Evolutionary conservation across 768 basidiomycete genomes (phyloP).

Genomic region (Rhodotorula kratochvilovae): DNA sequence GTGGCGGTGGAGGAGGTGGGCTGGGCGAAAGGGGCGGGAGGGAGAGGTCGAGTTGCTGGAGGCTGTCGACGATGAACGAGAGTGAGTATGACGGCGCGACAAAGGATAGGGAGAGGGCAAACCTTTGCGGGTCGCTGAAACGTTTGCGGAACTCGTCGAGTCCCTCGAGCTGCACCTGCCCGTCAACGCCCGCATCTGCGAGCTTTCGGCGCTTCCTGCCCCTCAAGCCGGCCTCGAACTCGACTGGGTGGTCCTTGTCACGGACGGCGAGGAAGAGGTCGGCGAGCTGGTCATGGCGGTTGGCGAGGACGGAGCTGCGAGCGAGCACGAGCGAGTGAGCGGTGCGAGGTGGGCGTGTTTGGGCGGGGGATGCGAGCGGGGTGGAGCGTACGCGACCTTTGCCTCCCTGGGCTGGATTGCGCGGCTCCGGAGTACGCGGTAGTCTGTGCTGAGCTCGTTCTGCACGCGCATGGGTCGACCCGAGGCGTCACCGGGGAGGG

Average conservation of each 20-base stretch:
- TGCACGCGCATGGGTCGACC: background rate
- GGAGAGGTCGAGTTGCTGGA: conserved; percentile 22
- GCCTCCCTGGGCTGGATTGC: conserved; percentile 14
- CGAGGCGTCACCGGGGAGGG: background rate
- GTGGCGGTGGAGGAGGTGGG: background rate
- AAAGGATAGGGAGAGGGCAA: background rate
- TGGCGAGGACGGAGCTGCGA: background rate
- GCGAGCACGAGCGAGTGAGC: background rate
- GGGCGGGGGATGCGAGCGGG: background rate
- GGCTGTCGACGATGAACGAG: conserved; percentile 6
- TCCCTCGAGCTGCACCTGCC: background rate
- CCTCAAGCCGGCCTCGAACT: conserved; percentile 27
- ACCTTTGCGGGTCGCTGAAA: conserved; percentile 4
- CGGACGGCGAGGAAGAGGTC: conserved; percentile 26
- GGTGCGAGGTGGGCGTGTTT: background rate
- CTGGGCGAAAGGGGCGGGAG: conserved; percentile 21
- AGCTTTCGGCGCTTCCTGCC: conserved; percentile 15
- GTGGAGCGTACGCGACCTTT: conserved; percentile 9
- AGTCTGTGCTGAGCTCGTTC: background rate
- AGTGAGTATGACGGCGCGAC: too few relatives aligned
- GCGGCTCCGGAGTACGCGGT: background rate
- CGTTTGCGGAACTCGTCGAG: conserved; percentile 14
- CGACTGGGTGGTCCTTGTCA: conserved; percentile 12
- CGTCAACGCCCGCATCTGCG: background rate
- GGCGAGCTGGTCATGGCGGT: conserved; percentile 13